phyloP scores from a whole-genome alignment of 805 yeast species.

The Kuraishia piskuri region DNA sequence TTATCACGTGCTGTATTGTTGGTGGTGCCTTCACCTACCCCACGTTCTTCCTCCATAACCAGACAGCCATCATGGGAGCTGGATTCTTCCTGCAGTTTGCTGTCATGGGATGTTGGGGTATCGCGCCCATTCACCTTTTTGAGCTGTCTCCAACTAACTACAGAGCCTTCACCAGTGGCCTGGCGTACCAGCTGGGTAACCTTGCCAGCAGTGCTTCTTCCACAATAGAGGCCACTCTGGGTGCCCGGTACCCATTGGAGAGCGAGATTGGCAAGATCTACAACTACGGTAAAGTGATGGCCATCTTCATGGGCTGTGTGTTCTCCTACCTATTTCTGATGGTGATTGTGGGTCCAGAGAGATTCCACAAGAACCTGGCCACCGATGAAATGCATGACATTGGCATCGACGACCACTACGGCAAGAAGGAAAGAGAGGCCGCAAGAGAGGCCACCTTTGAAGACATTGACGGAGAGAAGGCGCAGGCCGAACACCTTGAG shows the following conservation, averaged over 20 bases:
- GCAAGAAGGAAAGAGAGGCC: not conserved
- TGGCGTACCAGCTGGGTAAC: constrained; percentile 62
- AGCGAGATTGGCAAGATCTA: constrained; percentile 23
- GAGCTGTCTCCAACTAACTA: constrained; percentile 57
- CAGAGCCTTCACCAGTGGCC: constrained; percentile 55
- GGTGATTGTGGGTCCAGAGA: constrained; percentile 51
- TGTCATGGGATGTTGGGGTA: constrained; percentile 69
- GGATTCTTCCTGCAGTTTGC: constrained; percentile 53
- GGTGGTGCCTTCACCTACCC: constrained; percentile 61
- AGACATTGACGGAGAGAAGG: not conserved
- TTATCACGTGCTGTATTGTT: constrained; percentile 39
- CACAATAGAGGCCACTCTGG: constrained; percentile 57
- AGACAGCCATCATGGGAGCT: constrained; percentile 44
- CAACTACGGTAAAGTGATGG: constrained; percentile 64
- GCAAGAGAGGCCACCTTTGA: not conserved
- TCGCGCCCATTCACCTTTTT: constrained; percentile 50
- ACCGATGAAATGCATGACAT: constrained; percentile 1
- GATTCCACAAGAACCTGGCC: constrained; percentile 10
- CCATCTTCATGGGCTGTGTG: constrained; percentile 60
- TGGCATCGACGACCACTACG: not conserved
- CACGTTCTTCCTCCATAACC: constrained; percentile 31
- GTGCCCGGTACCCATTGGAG: constrained; percentile 47
- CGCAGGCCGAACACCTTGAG: not conserved
- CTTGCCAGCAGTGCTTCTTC: constrained; percentile 59
- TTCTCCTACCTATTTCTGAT: constrained; percentile 41